Evolutionary conservation across 2,329 filamentous ascomycete species (phyloP), one percentile per base, ranked within the genome.

Genomic region (Colletotrichum tabaci): DNA sequence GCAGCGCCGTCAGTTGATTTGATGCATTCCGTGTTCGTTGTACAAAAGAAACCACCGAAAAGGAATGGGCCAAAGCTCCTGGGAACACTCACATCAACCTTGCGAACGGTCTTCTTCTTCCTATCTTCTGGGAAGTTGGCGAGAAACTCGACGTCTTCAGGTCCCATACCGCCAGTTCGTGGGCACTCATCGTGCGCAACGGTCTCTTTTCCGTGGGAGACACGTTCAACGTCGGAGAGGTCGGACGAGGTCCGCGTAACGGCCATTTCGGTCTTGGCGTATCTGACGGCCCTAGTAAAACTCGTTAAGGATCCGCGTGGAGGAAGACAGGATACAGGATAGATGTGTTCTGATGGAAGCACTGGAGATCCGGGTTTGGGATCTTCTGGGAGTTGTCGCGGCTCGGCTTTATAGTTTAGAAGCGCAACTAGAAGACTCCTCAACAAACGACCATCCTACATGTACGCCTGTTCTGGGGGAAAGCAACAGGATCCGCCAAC

Each of bases 101-200:
- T 80, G 30, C 76, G 75, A 50, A 81, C 68, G 2, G 77, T 74
- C 46, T 73, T 78, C 66, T 78, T 80, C 66, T 75, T 78, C 38
- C 68, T 75, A 3, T 80, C 76, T 3, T 78, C 75, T 0, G 78
- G 74, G 61, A 80, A 81, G 44, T 74, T 77, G 15, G 74, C 69
- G 0, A 81, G 76, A 23, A 81, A 82, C 16, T 78, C 77, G 6
- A 74, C 67, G 72, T 82, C 81, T 13, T 80, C 80, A 0, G 71
- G 57, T 18, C 72, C 68, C 57, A 77, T 71, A 21, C 61, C 56
- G 26, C 71, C 73, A 6, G 66, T 46, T 21, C 50, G 60, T 12
- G 73, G 62, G 16, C 74, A 70, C 61, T 80, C 78, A 9, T 62
- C 52, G 40, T 79, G 79, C n/a, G 71, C 62, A 9, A 73, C 69